These are phyloP conservation scores for Trametes villosa DNA, from an alignment of 768 basidiomycete genomes.

Conservation along the genomic window DNA sequence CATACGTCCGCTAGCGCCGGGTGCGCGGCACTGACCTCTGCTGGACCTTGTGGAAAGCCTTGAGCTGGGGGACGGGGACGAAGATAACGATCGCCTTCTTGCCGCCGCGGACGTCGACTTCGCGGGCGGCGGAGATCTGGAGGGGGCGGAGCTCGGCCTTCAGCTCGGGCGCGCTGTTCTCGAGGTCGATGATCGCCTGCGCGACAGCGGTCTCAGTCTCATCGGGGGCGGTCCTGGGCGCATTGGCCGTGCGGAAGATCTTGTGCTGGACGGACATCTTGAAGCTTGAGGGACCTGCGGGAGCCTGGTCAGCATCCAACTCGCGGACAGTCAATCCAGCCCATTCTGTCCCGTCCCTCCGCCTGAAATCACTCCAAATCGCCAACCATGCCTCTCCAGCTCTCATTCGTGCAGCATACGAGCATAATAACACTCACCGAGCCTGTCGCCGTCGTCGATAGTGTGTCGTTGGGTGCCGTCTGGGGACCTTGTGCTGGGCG, in stretches of 20 bases:
- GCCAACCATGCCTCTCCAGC: slow-evolving; percentile 15
- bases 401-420: slow-evolving; percentile 28
- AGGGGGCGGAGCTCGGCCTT: slow-evolving; percentile 94
- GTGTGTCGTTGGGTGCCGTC: slow-evolving; percentile 28
- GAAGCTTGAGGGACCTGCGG: slow-evolving; percentile 35
- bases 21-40: slow-evolving; percentile 64
- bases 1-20: background rate
- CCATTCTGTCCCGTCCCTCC: slow-evolving; percentile 38
- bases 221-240: slow-evolving; percentile 85
- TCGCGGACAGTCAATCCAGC: slow-evolving; percentile 56
- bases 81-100: slow-evolving; percentile 99
- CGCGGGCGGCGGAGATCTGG: slow-evolving; percentile 97
- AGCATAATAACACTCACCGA: slow-evolving; percentile 61
- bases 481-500: slow-evolving; percentile 14
- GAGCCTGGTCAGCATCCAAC: slow-evolving; percentile 50
- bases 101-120: slow-evolving; percentile 98
- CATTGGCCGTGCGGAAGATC: slow-evolving; percentile 96
- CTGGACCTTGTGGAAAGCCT: slow-evolving; percentile 99
- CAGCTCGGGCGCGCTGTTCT: slow-evolving; percentile 97
- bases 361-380: slow-evolving; percentile 17
- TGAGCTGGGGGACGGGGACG: slow-evolving; percentile 95
- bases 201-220: slow-evolving; percentile 91
- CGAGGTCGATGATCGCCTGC: slow-evolving; percentile 96
- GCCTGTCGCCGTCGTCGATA: slow-evolving; percentile 62
- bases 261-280: slow-evolving; percentile 85